These are phyloP conservation scores for Wickerhamiella brachini DNA, from an alignment of 805 yeast genomes.

Conservation along the genomic window DNA sequence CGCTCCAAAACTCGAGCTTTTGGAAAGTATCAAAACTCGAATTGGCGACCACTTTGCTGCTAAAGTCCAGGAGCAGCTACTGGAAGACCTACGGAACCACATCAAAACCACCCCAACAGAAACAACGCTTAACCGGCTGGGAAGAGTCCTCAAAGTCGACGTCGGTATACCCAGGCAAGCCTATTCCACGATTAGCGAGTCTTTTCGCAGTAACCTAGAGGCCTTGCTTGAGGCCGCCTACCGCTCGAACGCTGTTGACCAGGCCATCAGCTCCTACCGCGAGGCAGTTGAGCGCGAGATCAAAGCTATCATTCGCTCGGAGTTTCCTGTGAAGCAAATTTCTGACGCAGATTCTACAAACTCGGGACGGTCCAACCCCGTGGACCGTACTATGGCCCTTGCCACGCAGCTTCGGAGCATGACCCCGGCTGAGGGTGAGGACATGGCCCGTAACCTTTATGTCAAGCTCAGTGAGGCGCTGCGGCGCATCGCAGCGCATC, in stretches of 20 bases:
- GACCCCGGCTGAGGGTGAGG: constrained; percentile 63
- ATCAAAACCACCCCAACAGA: constrained; percentile 34
- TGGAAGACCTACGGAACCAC: constrained; percentile 49
- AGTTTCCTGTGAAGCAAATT: constrained; percentile 35
- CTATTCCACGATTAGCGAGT: background rate
- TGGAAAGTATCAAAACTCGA: background rate
- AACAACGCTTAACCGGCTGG: constrained; percentile 40
- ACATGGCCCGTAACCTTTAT: constrained; percentile 48
- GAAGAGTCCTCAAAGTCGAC: constrained; percentile 24
- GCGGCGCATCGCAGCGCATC: constrained; percentile 62
- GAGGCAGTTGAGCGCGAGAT: constrained; percentile 57
- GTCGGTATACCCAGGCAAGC: constrained; percentile 25
- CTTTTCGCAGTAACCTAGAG: constrained; percentile 25
- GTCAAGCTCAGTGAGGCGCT: constrained; percentile 57
- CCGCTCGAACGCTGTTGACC: constrained; percentile 44
- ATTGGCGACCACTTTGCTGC: constrained; percentile 54
- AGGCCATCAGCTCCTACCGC: constrained; percentile 52
- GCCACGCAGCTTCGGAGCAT: constrained; percentile 44
- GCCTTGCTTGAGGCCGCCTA: constrained; percentile 41
- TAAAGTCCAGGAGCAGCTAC: constrained; percentile 39
- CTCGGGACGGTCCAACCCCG: background rate
- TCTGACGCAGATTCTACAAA: background rate
- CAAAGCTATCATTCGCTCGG: constrained; percentile 52
- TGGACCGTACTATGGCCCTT: constrained; percentile 2
- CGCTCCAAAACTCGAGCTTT: background rate